phyloP scores from a whole-genome alignment of 768 basidiomycete genomes.

The Lactarius sanguifluus region DNA sequence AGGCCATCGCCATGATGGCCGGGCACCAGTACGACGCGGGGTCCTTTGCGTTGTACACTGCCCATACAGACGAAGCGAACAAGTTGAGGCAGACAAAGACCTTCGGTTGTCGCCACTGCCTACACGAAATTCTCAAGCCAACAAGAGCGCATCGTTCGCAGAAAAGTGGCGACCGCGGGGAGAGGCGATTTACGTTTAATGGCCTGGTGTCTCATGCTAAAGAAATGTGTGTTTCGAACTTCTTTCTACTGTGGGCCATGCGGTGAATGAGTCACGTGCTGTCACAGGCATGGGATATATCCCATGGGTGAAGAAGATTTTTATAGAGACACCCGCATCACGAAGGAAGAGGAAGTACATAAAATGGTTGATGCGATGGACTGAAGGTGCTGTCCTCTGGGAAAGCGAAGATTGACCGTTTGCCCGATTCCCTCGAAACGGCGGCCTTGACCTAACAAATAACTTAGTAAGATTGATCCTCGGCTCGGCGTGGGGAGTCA shows the following conservation, averaged over 20 bases:
- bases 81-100: constrained; percentile 18
- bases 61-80: constrained; percentile 7
- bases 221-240: constrained; percentile 47
- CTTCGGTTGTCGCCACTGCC: constrained; percentile 30
- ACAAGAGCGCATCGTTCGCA: constrained; percentile 1
- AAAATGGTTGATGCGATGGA: not conserved
- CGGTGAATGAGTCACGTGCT: not conserved
- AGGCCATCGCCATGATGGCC: not conserved
- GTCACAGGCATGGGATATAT: constrained; percentile 45
- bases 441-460: not conserved
- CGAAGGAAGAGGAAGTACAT: not conserved
- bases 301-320: constrained; percentile 28
- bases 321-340: constrained; percentile 12
- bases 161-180: not conserved
- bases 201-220: constrained; percentile 64
- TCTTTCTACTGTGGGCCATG: not conserved
- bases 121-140: constrained; percentile 3
- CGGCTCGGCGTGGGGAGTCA: not conserved
- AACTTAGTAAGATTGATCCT: not conserved
- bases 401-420: not conserved
- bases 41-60: constrained; percentile 11
- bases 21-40: constrained; percentile 10
- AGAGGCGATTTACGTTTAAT: constrained; percentile 48
- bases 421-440: not conserved
- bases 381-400: not conserved